phyloP scores from a whole-genome alignment of 805 yeast species.

The Lipomyces starkeyi region DNA sequence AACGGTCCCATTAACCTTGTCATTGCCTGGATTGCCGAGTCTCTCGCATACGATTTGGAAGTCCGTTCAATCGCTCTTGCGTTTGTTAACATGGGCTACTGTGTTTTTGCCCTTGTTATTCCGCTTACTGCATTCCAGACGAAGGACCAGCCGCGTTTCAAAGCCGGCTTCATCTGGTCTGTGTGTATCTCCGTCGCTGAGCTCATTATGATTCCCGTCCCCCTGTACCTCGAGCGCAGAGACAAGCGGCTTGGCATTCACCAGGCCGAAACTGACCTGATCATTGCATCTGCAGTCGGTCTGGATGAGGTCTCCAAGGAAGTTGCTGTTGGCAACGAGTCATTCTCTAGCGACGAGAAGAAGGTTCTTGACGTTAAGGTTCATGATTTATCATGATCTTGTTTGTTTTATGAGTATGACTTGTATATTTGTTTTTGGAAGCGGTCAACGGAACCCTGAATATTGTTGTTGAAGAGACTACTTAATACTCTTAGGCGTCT shows the following conservation, averaged over 20 bases:
- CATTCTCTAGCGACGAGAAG: too few relatives aligned
- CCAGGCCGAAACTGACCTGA: conserved; percentile 12
- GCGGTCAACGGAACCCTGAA: too few relatives aligned
- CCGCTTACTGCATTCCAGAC: conserved; percentile 33
- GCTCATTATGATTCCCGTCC: conserved; percentile 24
- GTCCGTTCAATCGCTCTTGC: conserved; percentile 28
- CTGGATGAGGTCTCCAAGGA: conserved; percentile 46
- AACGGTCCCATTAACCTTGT: conserved; percentile 34
- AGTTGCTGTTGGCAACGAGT: too few relatives aligned
- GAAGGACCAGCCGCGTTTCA: conserved; percentile 25
- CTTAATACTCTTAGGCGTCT: too few relatives aligned
- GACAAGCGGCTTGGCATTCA: conserved; percentile 21
- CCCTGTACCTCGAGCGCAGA: conserved; percentile 24
- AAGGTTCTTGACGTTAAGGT: too few relatives aligned
- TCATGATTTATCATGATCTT: too few relatives aligned
- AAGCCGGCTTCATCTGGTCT: conserved; percentile 25
- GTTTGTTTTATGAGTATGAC: too few relatives aligned
- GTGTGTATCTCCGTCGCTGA: conserved; percentile 21
- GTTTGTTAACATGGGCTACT: conserved; percentile 28
- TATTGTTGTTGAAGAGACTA: too few relatives aligned
- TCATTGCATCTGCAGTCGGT: neutral
- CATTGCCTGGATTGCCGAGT: conserved; percentile 34
- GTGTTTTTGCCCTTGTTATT: conserved; percentile 25
- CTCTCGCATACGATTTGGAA: conserved; percentile 30
- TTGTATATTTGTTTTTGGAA: too few relatives aligned